These are phyloP conservation scores for Penicillium ochrochloron DNA, from an alignment of 495 filamentous ascomycete species.

Conservation along the genomic window DNA sequence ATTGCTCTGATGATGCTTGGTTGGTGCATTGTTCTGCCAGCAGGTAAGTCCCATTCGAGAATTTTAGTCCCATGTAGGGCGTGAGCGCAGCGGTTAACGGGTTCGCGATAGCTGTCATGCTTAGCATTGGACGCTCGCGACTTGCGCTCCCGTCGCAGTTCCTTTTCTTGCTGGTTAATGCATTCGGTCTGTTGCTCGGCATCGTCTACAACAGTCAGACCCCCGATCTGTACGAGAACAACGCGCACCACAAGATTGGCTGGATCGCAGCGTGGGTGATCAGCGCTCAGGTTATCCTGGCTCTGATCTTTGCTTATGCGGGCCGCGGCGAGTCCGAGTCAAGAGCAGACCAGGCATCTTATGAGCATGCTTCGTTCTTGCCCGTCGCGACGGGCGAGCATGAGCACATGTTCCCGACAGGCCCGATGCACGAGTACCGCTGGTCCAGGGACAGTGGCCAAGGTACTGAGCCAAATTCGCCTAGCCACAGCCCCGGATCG, in stretches of 20 bases:
- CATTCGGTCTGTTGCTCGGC: constrained; percentile 69
- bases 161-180: constrained; percentile 74
- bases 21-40: constrained; percentile 85
- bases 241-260: constrained; percentile 86
- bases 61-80: not conserved
- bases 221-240: constrained; percentile 86
- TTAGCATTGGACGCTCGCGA: constrained; percentile 81
- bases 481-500: constrained; percentile 67
- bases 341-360: constrained; percentile 26
- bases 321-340: constrained; percentile 43
- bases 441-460: constrained; percentile 89
- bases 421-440: constrained; percentile 55
- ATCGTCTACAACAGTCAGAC: constrained; percentile 81
- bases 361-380: constrained; percentile 61
- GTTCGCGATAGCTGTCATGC: constrained; percentile 68
- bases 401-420: constrained; percentile 57
- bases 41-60: constrained; percentile 61
- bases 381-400: constrained; percentile 69
- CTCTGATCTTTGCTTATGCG: constrained; percentile 61
- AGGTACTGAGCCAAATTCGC: constrained; percentile 75
- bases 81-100: not conserved
- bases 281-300: constrained; percentile 68
- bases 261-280: constrained; percentile 82
- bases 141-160: constrained; percentile 75
- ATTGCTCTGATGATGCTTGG: constrained; percentile 76